phyloP scores from a whole-genome alignment of 129 eudicot genomes.

The Dittrichia graveolens region DNA sequence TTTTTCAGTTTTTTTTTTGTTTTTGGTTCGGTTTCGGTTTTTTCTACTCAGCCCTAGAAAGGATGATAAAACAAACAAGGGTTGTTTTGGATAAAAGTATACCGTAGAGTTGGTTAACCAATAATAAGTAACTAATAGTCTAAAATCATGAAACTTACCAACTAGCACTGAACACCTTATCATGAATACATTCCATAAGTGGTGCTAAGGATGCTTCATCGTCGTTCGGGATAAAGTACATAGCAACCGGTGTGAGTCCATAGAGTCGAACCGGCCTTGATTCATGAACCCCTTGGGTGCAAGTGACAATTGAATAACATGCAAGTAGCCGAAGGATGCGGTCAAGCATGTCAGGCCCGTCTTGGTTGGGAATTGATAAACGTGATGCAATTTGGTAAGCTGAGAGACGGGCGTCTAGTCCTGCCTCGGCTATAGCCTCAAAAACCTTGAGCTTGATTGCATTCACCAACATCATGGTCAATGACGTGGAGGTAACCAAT shows the following conservation, averaged over 20 bases:
- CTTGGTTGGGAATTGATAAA: conserved; percentile 4
- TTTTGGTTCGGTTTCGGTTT: too few species aligned
- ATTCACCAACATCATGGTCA: conserved; percentile 17
- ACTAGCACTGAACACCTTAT: conserved; percentile 29
- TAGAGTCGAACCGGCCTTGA: conserved; percentile 19
- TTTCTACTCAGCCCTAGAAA: too few species aligned
- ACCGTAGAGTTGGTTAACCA: too few species aligned
- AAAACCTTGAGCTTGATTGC: conserved; percentile 27
- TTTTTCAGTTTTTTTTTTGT: too few species aligned
- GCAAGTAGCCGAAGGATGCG: conserved; percentile 41
- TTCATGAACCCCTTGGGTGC: not conserved
- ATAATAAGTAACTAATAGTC: too few species aligned
- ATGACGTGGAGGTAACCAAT: conserved; percentile 15
- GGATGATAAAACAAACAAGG: too few species aligned
- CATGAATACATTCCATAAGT: conserved; percentile 24
- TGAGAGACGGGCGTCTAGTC: conserved; percentile 16
- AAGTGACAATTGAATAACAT: conserved; percentile 37
- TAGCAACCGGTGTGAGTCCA: conserved; percentile 32
- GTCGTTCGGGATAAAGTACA: conserved; percentile 26
- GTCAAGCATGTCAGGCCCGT: conserved; percentile 35
- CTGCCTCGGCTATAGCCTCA: conserved; percentile 22
- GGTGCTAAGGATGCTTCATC: conserved; percentile 18
- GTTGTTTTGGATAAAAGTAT: too few species aligned
- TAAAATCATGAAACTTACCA: conserved; percentile 31
- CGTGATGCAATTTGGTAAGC: conserved; percentile 13